Conservation (phyloP, 2,329 filamentous ascomycete species). For the Pseudogymnoascus sp. region DNA sequence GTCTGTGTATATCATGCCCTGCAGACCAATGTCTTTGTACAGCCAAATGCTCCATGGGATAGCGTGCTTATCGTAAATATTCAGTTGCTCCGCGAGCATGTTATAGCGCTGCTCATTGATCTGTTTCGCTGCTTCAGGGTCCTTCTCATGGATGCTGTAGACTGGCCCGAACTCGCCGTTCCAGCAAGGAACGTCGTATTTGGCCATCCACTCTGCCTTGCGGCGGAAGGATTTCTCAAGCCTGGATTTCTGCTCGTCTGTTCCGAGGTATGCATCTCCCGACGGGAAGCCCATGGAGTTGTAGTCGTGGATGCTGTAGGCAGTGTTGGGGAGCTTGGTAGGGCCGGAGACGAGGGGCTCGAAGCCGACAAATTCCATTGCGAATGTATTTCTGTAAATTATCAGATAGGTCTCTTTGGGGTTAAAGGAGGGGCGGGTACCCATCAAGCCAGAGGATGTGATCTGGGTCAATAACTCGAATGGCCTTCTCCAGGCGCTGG, state of each 20-base stretch:
- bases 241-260: conserved; percentile 37
- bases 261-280: conserved; percentile 38
- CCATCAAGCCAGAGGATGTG: conserved; percentile 41
- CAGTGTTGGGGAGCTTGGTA: conserved; percentile 40
- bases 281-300: conserved; percentile 43
- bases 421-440: conserved; percentile 26
- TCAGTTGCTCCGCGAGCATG: conserved; percentile 42
- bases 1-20: conserved; percentile 48
- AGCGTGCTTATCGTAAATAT: conserved; percentile 45
- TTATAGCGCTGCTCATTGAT: conserved; percentile 41
- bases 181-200: conserved; percentile 40
- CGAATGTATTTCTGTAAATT: conserved; percentile 21
- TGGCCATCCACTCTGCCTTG: conserved; percentile 40
- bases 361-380: conserved; percentile 45
- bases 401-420: conserved; percentile 24
- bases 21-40: conserved; percentile 52
- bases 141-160: conserved; percentile 29
- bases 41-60: conserved; percentile 56
- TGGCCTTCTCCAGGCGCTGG: conserved; percentile 39
- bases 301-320: conserved; percentile 51
- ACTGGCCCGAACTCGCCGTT: conserved; percentile 48
- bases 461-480: conserved; percentile 39
- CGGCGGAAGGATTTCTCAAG: conserved; percentile 37
- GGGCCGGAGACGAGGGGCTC: conserved; percentile 18
- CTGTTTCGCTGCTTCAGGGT: conserved; percentile 27